Evolutionary conservation across 23 red algal species (phyloP).

Genomic region (Gracilaria domingensis): DNA sequence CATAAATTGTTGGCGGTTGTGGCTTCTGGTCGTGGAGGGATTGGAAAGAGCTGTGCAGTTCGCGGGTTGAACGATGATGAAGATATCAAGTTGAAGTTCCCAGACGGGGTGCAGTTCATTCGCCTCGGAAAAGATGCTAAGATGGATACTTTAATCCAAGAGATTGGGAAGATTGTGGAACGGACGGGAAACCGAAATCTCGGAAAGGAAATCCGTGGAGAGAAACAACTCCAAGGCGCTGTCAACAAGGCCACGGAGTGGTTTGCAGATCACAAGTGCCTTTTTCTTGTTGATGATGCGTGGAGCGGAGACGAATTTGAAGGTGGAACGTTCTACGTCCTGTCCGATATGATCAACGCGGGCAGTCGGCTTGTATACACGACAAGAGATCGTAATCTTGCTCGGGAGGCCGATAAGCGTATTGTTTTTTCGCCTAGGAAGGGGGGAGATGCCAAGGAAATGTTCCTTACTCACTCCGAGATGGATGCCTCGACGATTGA

Average conservation of each 20-base stretch:
- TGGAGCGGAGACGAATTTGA: not conserved
- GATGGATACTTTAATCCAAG: not conserved
- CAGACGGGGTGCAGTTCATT: constrained; percentile 3
- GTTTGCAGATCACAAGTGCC: constrained; percentile 15
- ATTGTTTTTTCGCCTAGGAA: not conserved
- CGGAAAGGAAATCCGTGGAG: not conserved
- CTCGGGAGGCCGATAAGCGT: not conserved
- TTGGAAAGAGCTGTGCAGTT: constrained; percentile 6
- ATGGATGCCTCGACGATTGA: not conserved
- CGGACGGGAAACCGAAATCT: not conserved
- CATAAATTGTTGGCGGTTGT: not conserved
- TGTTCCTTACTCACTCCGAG: not conserved
- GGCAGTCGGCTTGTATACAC: constrained; percentile 3
- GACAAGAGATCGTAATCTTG: not conserved
- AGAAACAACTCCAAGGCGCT: not conserved
- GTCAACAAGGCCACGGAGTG: not conserved
- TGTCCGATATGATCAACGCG: not conserved
- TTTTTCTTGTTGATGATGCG: constrained; percentile 23
- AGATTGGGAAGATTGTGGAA: not conserved
- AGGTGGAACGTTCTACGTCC: not conserved
- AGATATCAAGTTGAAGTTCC: not conserved
- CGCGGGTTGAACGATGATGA: not conserved
- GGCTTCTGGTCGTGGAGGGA: not conserved
- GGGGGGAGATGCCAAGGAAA: not conserved
- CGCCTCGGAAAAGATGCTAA: not conserved